Evolutionary conservation across 192 early-diverging fungal genomes (phyloP), one percentile per base, ranked within the genome.

Genomic region (Backusella circina): DNA sequence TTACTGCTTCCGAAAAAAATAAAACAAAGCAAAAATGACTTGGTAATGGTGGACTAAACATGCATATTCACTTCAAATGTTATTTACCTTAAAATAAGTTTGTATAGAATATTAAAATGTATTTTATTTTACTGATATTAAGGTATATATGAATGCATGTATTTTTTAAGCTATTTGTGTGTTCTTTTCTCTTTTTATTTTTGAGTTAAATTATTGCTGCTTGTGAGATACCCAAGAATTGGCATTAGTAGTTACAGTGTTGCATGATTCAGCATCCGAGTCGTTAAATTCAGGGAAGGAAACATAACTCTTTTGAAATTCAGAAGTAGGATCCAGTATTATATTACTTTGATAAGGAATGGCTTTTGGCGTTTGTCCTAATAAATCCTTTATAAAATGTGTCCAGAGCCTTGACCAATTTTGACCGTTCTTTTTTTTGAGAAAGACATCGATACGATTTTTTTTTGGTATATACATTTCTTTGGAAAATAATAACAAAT

Each of bases 281-380:
- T 73, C 71, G 16, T 64, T 65, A 12, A 73, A 64, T 61, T 73
- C 71, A 36, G 71, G 71, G 39, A 73, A 73, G 18, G 71, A 73
- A 28, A 73, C 36, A 38, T 73, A 73, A 21, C 71, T 73, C 30
- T 64, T 73, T 61, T 73, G 71, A 28, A 73, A 73, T 64, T 73
- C 71, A 33, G 71, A 73, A 28, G 28, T 15, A 30, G 38, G 69
- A 70, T 70, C 69, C 41, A 47, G 21, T 13, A 61, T 26, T 61
- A 61, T 61, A 61, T 28, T 61, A 28, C 28, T 61, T 61, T 61
- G 23, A 61, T 61, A 61, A 26, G 54, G 54, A 12, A 61, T 61
- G 0, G 54, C 13, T 9, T 61, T 61, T 61, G 54, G 23, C 9
- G 26, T 61, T 61, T 61, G 54, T 28, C 54, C 10, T 28, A 61